These are phyloP conservation scores for Suhomyces kilbournensis DNA, from an alignment of 805 yeast genomes.

Conservation along the genomic window DNA sequence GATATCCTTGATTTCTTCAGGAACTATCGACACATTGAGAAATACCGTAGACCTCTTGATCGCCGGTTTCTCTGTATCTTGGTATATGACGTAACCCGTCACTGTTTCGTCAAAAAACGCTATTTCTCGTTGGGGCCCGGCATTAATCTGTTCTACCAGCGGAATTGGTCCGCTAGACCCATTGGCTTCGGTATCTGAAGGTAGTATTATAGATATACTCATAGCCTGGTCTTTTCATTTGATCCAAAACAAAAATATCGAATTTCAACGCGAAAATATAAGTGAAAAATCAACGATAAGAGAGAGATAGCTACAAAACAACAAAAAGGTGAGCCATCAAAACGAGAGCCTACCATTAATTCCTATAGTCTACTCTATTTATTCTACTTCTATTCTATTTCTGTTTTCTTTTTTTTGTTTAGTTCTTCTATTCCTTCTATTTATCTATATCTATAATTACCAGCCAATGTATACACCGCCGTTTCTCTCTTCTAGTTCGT, in stretches of 20 bases:
- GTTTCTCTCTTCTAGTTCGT: slow-evolving; percentile 66
- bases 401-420: too few species aligned
- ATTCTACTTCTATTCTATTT: too few species aligned
- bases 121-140: slow-evolving; percentile 9
- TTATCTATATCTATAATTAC: slow-evolving; percentile 3
- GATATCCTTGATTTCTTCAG: slow-evolving; percentile 11
- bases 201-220: slow-evolving; percentile 11
- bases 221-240: not conserved
- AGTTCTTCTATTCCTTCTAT: not conserved
- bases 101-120: slow-evolving; percentile 32
- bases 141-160: not conserved
- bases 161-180: not conserved
- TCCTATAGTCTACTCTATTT: too few species aligned
- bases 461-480: slow-evolving; percentile 69
- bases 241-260: not conserved
- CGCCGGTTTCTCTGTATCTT: slow-evolving; percentile 6
- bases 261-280: not conserved
- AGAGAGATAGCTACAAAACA: too few species aligned
- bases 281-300: not conserved
- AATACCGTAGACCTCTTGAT: slow-evolving; percentile 9
- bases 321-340: too few species aligned
- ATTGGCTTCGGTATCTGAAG: not conserved
- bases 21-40: slow-evolving; percentile 20
- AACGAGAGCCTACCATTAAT: too few species aligned
- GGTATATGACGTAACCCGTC: slow-evolving; percentile 24